Evolutionary conservation across 345 rosid species (phyloP).

Genomic region (Moricandia moricandioides): DNA sequence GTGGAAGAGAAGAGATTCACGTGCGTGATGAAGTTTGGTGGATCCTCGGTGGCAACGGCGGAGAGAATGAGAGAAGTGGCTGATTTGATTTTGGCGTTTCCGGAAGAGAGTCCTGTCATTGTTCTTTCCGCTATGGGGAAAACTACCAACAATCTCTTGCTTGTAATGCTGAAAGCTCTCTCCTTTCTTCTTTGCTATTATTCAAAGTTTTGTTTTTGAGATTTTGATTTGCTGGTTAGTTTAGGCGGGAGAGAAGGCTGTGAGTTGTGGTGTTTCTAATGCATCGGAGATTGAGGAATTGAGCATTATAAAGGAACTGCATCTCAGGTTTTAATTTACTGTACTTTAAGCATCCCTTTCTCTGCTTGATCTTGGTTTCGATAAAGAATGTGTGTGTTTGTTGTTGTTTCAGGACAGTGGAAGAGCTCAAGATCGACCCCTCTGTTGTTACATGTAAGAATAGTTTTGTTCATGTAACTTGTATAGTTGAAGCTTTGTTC

Average conservation of each 20-base stretch:
- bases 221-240: conserved; percentile 22
- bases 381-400: not conserved
- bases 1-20: conserved; percentile 50
- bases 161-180: conserved; percentile 45
- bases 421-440: conserved; percentile 66
- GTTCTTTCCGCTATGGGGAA: conserved; percentile 99
- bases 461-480: conserved; percentile 5
- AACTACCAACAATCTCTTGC: conserved; percentile 85
- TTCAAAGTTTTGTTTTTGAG: not conserved
- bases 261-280: conserved; percentile 77
- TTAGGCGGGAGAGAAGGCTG: conserved; percentile 97
- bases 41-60: conserved; percentile 83
- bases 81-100: conserved; percentile 72
- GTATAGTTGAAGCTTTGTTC: not conserved
- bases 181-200: not conserved
- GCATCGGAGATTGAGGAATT: conserved; percentile 70
- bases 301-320: conserved; percentile 68
- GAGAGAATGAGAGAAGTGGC: conserved; percentile 89
- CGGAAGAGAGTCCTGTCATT: conserved; percentile 73
- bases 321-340: conserved; percentile 48
- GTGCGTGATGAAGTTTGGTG: conserved; percentile 96
- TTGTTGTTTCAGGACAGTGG: conserved; percentile 57
- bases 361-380: not conserved
- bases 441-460: conserved; percentile 58
- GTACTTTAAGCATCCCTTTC: not conserved